Evolutionary conservation across 768 basidiomycete genomes (phyloP), one percentile per base, ranked within the genome.

Genomic region (Boletus bicolor): DNA sequence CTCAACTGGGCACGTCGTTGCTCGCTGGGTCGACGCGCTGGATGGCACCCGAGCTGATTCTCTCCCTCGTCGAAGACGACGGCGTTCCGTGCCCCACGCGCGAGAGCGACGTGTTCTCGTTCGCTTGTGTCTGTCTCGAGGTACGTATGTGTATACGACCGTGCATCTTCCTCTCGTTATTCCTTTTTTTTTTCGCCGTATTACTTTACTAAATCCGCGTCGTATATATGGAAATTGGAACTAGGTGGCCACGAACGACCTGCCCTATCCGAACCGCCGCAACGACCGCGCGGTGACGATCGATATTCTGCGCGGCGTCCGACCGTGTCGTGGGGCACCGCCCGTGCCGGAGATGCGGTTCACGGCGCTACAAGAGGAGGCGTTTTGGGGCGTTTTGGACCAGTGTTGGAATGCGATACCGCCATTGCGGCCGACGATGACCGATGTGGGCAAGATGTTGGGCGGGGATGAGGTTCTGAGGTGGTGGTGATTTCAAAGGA

Each of bases 41-140:
- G 74, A 72, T 71, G 71, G 84, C 84, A 0, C 84, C 84, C 17
- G 84, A 85, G 62, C 64, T 85, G 42, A 71, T 85, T 14, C 61
- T 76, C 35, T 76, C 78, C 0, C 76, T 81, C 37, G 76, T 80
- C 6, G 76, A 81, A 42, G 82, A 84, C 51, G 69, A 73, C 30
- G 75, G 68, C 0, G 51, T 57, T 0, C 61, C 71, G 4, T 79
- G 79, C 11, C 73, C 75, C 53, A 79, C 82, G 15, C 79, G 75
- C 1, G 71, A 66, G 39, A 83, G 79, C 45, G 84, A 85, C 59
- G 80, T 84, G n/a, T 85, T 81, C 53, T 79, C 82, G 2, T 85
- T 82, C 64, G 82, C 74, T 1, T 82, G 78, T 19, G 77, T 85
- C 43, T 83, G 83, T 66, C 73, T 84, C 41, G 82, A 84, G 75